These are phyloP conservation scores for Tetracladium maxilliforme DNA, from an alignment of 2,329 filamentous ascomycete genomes.

Conservation along the genomic window DNA sequence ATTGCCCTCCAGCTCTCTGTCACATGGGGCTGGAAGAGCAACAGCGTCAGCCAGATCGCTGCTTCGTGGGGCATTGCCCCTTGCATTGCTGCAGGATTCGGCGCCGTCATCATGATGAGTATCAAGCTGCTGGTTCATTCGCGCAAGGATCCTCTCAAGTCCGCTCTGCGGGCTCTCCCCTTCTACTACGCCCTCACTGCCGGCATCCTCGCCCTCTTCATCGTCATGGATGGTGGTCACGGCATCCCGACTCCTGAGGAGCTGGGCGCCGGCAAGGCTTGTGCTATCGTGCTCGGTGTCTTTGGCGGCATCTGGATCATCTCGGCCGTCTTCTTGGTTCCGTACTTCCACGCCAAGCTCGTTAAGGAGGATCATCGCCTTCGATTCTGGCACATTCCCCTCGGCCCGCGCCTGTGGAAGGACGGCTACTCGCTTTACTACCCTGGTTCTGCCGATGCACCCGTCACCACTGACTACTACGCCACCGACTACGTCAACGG, in stretches of 20 bases:
- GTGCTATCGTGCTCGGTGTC: constrained; percentile 12
- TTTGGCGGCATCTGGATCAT: constrained; percentile 7
- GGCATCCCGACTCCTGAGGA: constrained; percentile 14
- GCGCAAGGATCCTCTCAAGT: constrained; percentile 7
- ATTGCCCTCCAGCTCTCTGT: constrained; percentile 24
- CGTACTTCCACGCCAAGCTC: constrained; percentile 13
- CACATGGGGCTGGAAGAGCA: constrained; percentile 7
- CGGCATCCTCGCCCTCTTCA: constrained; percentile 9
- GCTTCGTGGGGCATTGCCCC: constrained; percentile 10
- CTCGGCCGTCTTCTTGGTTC: constrained; percentile 18
- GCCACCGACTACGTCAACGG: constrained; percentile 3
- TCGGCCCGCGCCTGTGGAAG: constrained; percentile 16
- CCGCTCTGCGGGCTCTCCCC: constrained; percentile 8
- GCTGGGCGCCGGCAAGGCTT: constrained; percentile 14
- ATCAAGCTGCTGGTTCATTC: constrained; percentile 6
- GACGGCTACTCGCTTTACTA: constrained; percentile 10
- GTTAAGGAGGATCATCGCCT: constrained; percentile 15
- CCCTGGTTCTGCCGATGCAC: constrained; percentile 9
- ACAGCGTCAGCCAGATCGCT: constrained; percentile 9
- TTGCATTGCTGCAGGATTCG: constrained; percentile 6
- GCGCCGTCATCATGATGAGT: constrained; percentile 6
- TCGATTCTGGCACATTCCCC: constrained; percentile 14
- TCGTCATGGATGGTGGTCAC: constrained; percentile 7
- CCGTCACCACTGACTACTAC: constrained; percentile 14
- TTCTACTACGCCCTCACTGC: constrained; percentile 12